Percentiles rank a stretch among this genome's conserved stretches.
These are phyloP conservation scores for Thalassiosira sp. DNA, from an alignment of 352 stramenopile species.

Conservation along the genomic window DNA sequence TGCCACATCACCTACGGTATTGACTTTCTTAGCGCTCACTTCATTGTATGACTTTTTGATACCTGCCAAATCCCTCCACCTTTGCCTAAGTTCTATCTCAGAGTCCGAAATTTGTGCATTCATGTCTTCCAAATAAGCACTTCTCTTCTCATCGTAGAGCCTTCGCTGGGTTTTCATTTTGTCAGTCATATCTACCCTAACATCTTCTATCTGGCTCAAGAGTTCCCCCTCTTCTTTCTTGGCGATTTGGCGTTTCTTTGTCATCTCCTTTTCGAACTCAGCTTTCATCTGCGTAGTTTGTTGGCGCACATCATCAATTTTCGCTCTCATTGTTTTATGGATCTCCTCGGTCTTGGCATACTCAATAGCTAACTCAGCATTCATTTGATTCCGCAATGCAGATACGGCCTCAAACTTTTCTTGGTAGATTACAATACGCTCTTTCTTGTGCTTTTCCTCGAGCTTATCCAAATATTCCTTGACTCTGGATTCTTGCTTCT, in stretches of 20 bases:
- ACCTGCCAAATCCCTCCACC: conserved; percentile 35
- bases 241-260: conserved; percentile 15
- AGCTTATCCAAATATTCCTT: conserved; percentile 34
- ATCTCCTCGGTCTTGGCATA: conserved; percentile 31
- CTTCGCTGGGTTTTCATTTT: conserved; percentile 31
- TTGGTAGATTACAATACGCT: conserved; percentile 48
- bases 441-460: conserved; percentile 41
- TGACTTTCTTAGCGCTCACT: conserved; percentile 5
- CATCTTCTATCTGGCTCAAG: conserved; percentile 31
- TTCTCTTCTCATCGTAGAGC: conserved; percentile 14
- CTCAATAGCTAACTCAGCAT: conserved; percentile 36
- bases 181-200: conserved; percentile 27
- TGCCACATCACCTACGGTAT: conserved; percentile 13
- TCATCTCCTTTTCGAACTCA: conserved; percentile 33
- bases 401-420: conserved; percentile 39
- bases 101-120: conserved; percentile 30
- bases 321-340: conserved; percentile 27
- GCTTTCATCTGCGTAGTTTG: conserved; percentile 29
- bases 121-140: conserved; percentile 22
- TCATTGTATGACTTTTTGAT: conserved; percentile 27
- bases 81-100: conserved; percentile 29
- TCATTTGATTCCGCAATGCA: conserved; percentile 22
- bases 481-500: conserved; percentile 16
- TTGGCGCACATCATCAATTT: conserved; percentile 23
- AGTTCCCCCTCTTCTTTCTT: conserved; percentile 31